Evolutionary conservation across 2,329 filamentous ascomycete species (phyloP).

Genomic region (Cladosporium sp.): DNA sequence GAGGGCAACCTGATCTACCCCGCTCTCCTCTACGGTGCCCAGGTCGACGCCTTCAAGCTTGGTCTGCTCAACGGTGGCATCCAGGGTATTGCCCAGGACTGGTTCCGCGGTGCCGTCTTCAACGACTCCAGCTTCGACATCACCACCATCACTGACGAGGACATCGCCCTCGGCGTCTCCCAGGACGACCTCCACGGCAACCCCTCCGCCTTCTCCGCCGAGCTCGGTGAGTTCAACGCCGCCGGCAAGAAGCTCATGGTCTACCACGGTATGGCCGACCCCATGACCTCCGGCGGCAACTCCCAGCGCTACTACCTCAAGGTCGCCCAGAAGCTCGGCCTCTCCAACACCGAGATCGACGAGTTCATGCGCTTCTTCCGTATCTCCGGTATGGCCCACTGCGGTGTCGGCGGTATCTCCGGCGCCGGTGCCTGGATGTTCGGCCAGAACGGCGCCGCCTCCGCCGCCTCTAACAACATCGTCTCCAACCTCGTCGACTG

Average conservation of each 20-base stretch:
- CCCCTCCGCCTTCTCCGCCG: conserved; percentile 34
- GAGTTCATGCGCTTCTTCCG: conserved; percentile 45
- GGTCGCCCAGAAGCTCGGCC: conserved; percentile 34
- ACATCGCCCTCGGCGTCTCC: conserved; percentile 35
- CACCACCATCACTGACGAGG: conserved; percentile 31
- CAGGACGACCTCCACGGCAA: conserved; percentile 38
- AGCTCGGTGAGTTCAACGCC: conserved; percentile 33
- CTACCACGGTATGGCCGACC: conserved; percentile 38
- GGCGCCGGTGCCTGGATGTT: conserved; percentile 41
- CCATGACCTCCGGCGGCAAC: conserved; percentile 40
- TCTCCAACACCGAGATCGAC: conserved; percentile 34
- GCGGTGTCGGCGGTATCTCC: conserved; percentile 36
- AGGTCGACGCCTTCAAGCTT: conserved; percentile 34
- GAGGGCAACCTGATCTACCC: conserved; percentile 45
- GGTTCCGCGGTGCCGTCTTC: conserved; percentile 46
- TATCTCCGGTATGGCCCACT: conserved; percentile 49
- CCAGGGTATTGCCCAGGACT: conserved; percentile 42
- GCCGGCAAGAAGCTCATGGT: conserved; percentile 42
- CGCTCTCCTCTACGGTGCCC: conserved; percentile 45
- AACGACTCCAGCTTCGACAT: conserved; percentile 40
- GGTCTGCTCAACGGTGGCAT: conserved; percentile 36
- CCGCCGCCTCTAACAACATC: conserved; percentile 37
- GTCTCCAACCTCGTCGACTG: conserved; percentile 40
- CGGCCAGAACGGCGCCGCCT: conserved; percentile 28
- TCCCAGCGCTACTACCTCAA: conserved; percentile 45